These are phyloP conservation scores for Uronychia setigera DNA, from an alignment of 73 alveolate species.

Conservation along the genomic window DNA sequence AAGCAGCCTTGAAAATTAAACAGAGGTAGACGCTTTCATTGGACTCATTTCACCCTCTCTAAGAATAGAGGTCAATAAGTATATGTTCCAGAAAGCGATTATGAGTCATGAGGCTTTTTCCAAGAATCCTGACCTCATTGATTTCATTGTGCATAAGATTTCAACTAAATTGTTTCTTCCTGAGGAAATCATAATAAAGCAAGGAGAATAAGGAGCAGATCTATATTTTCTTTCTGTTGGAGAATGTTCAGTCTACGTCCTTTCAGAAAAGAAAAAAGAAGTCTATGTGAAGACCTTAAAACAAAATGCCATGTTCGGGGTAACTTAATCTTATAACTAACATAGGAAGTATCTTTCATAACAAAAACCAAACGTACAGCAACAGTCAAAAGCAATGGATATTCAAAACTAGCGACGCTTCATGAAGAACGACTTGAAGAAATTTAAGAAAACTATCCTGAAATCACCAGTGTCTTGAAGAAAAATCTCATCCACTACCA, in stretches of 20 bases:
- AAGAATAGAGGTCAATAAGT: slow-evolving; percentile 43
- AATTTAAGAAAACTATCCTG: slow-evolving; percentile 60
- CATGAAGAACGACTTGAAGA: slow-evolving; percentile 69
- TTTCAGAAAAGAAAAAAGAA: slow-evolving; percentile 35
- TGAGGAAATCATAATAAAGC: slow-evolving; percentile 49
- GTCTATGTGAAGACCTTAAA: slow-evolving; percentile 71
- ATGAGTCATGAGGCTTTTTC: slow-evolving; percentile 24
- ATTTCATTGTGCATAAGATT: slow-evolving; percentile 36
- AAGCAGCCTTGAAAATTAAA: slow-evolving; percentile 39
- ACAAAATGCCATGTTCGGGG: slow-evolving; percentile 96
- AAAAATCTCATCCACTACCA: slow-evolving; percentile 4
- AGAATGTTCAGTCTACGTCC: slow-evolving; percentile 52
- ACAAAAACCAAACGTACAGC: slow-evolving; percentile 90
- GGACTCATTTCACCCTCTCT: slow-evolving; percentile 65
- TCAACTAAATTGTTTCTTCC: slow-evolving; percentile 43
- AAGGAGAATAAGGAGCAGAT: slow-evolving; percentile 45
- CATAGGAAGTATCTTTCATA: slow-evolving; percentile 72
- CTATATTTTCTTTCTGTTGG: slow-evolving; percentile 66
- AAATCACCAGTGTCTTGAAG: slow-evolving; percentile 1
- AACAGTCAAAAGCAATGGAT: slow-evolving; percentile 78
- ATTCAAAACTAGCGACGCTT: slow-evolving; percentile 79
- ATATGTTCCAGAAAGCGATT: slow-evolving; percentile 38
- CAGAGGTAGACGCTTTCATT: slow-evolving; percentile 56
- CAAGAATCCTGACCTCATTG: slow-evolving; percentile 35
- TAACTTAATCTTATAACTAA: too few relatives aligned